These are phyloP conservation scores for Gamarada debralockiae DNA, from an alignment of 495 filamentous ascomycete species.

Conservation along the genomic window DNA sequence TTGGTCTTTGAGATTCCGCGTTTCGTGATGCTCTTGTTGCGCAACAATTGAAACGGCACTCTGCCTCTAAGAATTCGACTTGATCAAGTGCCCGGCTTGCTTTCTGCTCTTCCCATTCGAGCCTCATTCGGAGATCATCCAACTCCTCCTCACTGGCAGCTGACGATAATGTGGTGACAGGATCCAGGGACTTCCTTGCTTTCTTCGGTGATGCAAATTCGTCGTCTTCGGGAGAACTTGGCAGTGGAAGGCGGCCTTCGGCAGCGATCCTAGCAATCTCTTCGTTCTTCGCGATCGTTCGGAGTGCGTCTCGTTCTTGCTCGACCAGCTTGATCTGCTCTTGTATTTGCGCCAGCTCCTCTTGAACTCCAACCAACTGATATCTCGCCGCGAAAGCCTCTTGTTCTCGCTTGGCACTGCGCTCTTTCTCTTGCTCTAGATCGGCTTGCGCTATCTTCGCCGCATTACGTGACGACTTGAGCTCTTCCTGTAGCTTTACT, in stretches of 20 bases:
- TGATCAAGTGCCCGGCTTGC: slow-evolving; percentile 66
- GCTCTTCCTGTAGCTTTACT: slow-evolving; percentile 78
- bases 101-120: slow-evolving; percentile 61
- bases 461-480: slow-evolving; percentile 61
- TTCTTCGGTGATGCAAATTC: slow-evolving; percentile 44
- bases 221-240: slow-evolving; percentile 39
- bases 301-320: slow-evolving; percentile 64
- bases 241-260: slow-evolving; percentile 58
- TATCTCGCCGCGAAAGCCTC: slow-evolving; percentile 75
- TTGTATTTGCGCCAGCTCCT: slow-evolving; percentile 63
- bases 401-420: slow-evolving; percentile 56
- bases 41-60: slow-evolving; percentile 74
- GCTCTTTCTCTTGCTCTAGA: slow-evolving; percentile 44
- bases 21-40: slow-evolving; percentile 37
- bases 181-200: slow-evolving; percentile 30
- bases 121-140: slow-evolving; percentile 56
- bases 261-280: slow-evolving; percentile 58
- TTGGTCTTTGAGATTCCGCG: not conserved
- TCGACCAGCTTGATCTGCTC: slow-evolving; percentile 63
- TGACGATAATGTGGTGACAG: slow-evolving; percentile 37
- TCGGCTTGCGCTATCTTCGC: slow-evolving; percentile 36
- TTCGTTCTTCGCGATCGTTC: slow-evolving; percentile 53
- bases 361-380: slow-evolving; percentile 66
- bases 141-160: slow-evolving; percentile 45
- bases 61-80: slow-evolving; percentile 76